These are phyloP conservation scores for Phytophthora megakarya DNA, from an alignment of 352 stramenopile genomes.

Conservation along the genomic window DNA sequence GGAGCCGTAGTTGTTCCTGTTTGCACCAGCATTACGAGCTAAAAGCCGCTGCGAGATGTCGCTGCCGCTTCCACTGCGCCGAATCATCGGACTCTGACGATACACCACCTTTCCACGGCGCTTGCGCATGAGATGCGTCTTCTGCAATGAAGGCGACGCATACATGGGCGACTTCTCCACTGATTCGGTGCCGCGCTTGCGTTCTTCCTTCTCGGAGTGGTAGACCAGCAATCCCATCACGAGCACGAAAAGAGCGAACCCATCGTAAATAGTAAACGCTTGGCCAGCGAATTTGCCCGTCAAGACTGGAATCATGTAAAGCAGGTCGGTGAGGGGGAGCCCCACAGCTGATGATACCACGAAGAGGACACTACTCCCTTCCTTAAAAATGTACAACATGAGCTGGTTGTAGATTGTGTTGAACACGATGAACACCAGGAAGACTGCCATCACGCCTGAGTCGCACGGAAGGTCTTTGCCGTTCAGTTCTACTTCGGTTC, in stretches of 20 bases:
- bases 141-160: constrained; percentile 81
- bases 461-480: constrained; percentile 63
- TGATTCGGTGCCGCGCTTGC: constrained; percentile 57
- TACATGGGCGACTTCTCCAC: constrained; percentile 89
- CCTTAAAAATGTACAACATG: constrained; percentile 91
- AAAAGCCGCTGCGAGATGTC: constrained; percentile 69
- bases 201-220: constrained; percentile 88
- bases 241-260: constrained; percentile 86
- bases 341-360: constrained; percentile 86
- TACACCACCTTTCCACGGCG: constrained; percentile 81
- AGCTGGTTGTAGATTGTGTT: constrained; percentile 90
- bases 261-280: constrained; percentile 87
- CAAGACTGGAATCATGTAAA: constrained; percentile 85
- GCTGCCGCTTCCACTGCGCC: constrained; percentile 48
- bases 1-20: constrained; percentile 68
- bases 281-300: constrained; percentile 71
- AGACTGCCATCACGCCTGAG: constrained; percentile 70
- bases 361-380: constrained; percentile 88
- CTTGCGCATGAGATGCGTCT: constrained; percentile 85
- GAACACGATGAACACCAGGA: constrained; percentile 87
- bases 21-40: constrained; percentile 37
- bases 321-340: constrained; percentile 78
- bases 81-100: constrained; percentile 78
- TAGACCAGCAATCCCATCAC: constrained; percentile 88
- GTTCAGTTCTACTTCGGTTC: constrained; percentile 69